phyloP scores from a whole-genome alignment of 2,329 filamentous ascomycete species.

The Cladosporium sp. region DNA sequence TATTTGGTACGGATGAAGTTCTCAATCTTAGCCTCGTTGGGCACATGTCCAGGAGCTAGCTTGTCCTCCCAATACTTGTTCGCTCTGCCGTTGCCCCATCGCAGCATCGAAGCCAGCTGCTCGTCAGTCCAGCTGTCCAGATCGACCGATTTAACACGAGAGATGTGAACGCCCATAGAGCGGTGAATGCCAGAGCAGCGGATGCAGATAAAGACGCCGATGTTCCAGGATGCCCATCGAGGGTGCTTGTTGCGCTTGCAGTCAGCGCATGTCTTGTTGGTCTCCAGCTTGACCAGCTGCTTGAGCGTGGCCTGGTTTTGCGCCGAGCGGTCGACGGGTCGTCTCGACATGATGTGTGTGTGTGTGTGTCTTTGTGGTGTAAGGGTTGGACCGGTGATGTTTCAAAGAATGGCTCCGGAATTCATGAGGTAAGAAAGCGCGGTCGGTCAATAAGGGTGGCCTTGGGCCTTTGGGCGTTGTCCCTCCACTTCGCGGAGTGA shows the following conservation, averaged over 20 bases:
- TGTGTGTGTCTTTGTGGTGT: background rate
- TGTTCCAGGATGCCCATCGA: conserved; percentile 98
- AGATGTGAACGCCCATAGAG: conserved; percentile 98
- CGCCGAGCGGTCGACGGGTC: conserved; percentile 80
- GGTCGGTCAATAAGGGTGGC: conserved; percentile 17
- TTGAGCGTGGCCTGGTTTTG: conserved; percentile 95
- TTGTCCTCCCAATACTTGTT: conserved; percentile 99
- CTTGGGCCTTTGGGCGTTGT: background rate
- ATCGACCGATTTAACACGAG: conserved; percentile 95
- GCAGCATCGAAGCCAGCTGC: conserved; percentile 88
- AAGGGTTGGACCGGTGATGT: background rate
- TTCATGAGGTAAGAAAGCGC: conserved; percentile 13
- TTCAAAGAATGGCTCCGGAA: background rate
- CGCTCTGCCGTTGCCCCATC: conserved; percentile 93
- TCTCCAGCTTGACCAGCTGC: conserved; percentile 87
- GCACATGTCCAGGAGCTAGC: conserved; percentile 83
- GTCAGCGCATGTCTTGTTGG: conserved; percentile 96
- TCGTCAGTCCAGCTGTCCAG: conserved; percentile 98
- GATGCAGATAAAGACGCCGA: conserved; percentile 97
- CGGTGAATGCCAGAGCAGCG: conserved; percentile 95
- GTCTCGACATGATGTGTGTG: conserved; percentile 69
- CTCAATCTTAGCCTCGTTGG: conserved; percentile 97
- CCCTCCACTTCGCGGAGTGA: background rate
- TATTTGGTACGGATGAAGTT: conserved; percentile 99
- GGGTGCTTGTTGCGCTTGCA: conserved; percentile 99